Base-by-base conservation (phyloP, 1,284 basidiomycete genomes). In the Waitea zeae region DNA sequence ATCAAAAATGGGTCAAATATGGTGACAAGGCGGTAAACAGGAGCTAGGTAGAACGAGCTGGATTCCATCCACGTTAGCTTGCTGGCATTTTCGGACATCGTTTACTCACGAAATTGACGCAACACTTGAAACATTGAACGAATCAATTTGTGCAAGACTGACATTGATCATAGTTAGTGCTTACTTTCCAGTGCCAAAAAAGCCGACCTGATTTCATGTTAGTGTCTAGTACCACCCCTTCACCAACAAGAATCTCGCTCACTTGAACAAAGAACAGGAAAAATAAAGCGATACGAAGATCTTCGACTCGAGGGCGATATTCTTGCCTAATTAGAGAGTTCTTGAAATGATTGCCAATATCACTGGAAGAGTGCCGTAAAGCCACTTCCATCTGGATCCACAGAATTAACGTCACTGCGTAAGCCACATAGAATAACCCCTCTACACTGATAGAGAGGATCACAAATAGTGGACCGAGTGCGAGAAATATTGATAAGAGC, bases 1-100 rank as follows among this genome's bases (percentile, higher is more conserved):
- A 90, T 89, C 36, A 83, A 64, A 53, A 89, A 90, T 0, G 88
- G 87, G 42, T 67, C 80, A 54, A 90, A 92, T 38, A 88, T 67
- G 0, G 87, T 83, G 38, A 90, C 78, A 11, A 92, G 62, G 3
- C 88, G 76, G 47, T 88, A 92, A 6, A 92, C 87, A 1, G 87
- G 87, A 31, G 81, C 84, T 9, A 90, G 64, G 51, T 90, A 92
- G 55, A 92, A 92, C 3, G 82, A 83, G 22, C 78, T 80, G 41
- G 27, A 17, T 27, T 12, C 2, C 15, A 11, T 17, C 24, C 31
- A 7, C 36, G 35, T 46, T 18, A 47, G 37, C 20, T 4, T 33
- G 3, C 20, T 24, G 27, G 1, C 17, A 33, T 14, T 11, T 17
- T 7, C 15, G 7, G 28, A 6, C 24, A 19, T 7, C 6, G 2